phyloP scores from a whole-genome alignment of 2,329 filamentous ascomycete species.

The Gaeumannomyces tritici region DNA sequence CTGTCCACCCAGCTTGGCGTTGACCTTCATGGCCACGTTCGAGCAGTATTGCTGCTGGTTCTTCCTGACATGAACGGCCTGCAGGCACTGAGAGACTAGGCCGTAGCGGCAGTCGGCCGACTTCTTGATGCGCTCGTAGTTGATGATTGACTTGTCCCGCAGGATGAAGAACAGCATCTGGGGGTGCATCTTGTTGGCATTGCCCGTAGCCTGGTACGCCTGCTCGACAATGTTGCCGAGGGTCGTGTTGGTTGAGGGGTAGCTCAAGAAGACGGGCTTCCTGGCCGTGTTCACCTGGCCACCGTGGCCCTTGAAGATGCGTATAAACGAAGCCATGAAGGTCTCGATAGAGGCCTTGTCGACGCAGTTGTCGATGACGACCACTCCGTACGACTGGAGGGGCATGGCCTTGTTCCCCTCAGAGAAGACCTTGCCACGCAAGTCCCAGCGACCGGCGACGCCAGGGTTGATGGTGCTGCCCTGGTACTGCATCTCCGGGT shows the following conservation, averaged over 20 bases:
- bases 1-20: slow-evolving; percentile 83
- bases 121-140: slow-evolving; percentile 84
- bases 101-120: slow-evolving; percentile 76
- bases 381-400: slow-evolving; percentile 67
- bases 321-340: slow-evolving; percentile 47
- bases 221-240: slow-evolving; percentile 41
- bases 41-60: slow-evolving; percentile 76
- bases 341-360: slow-evolving; percentile 43
- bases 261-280: slow-evolving; percentile 19
- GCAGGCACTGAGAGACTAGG: slow-evolving; percentile 77
- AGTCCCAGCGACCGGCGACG: slow-evolving; percentile 72
- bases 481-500: slow-evolving; percentile 63
- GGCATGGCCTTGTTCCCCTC: slow-evolving; percentile 48
- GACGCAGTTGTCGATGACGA: slow-evolving; percentile 50
- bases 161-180: slow-evolving; percentile 77
- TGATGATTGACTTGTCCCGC: slow-evolving; percentile 56
- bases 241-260: slow-evolving; percentile 14
- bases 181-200: slow-evolving; percentile 45
- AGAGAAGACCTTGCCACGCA: slow-evolving; percentile 72
- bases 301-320: slow-evolving; percentile 39
- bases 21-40: slow-evolving; percentile 95
- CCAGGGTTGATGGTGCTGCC: slow-evolving; percentile 49
- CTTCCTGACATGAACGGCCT: slow-evolving; percentile 57
- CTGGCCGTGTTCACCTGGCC: slow-evolving; percentile 30
- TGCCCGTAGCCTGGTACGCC: slow-evolving; percentile 45